Base-by-base conservation (phyloP, 1,139 yeast species). In the Lodderomyces beijingensis region DNA sequence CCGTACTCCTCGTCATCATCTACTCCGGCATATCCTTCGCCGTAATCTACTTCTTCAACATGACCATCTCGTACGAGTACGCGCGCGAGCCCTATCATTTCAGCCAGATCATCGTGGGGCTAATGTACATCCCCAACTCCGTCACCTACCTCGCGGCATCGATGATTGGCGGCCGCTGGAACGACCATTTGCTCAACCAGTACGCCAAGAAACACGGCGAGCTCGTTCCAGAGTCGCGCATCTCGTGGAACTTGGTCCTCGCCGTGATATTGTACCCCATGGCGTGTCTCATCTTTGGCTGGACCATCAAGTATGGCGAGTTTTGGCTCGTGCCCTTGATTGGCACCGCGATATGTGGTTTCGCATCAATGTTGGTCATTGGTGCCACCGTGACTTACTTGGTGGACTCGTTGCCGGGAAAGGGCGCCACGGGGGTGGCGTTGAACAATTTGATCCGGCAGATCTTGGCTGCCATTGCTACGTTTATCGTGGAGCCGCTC, bases 371-470 rank as follows among this genome's bases (percentile, higher is more conserved):
- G 94, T 74, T 86, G 57, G 77, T 84, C 5, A 84, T 85, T 43
- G 93, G 94, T 1, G 77, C 86, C 6, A 80, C 88, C 0, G 76
- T 82, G 4, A 85, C 95, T 0, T 87, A 85, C 51, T 60, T 87
- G 38, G 89, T 87, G 2, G 95, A 87, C 52, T 77, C 88, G 0
- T 65, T 87, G 32, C 95, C 95, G 0, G 95, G 95, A 0, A 71
- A 81, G 46, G 95, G 95, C 25, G 89, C 95, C 4, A 83, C 94
- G 0, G 95, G 94, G 1, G 86, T 86, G 27, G 95, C 95, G 0
- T 55, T 87, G 36, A 86, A 84, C 49, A 87, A 86, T 49, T 67
- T 87, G 39, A 64, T 81, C 25, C 67, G 95, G 47, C 84, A 79
- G 65, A 61, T 77, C 1, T 61, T 84, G 41, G 95, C 94, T 0